Evolutionary conservation across 1,139 yeast genomes (phyloP), one percentile per base, ranked within the genome.

Genomic region (Candida gigantensis): DNA sequence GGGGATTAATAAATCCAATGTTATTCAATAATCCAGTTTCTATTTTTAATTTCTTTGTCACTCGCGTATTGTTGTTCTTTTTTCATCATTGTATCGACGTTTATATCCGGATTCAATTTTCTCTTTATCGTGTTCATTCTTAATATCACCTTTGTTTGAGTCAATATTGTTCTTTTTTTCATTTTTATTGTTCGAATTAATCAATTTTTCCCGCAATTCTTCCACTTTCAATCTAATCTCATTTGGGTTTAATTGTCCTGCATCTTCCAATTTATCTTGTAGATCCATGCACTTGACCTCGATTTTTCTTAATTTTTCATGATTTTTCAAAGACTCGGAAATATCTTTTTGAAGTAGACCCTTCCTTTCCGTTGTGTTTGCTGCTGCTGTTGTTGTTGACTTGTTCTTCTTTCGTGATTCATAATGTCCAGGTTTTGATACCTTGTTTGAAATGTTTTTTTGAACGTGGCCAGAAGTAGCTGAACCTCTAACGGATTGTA

Each of bases 381-480:
- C n/a, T n/a, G n/a, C n/a, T n/a, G n/a, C 44, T 30, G 15, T 17
- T 16, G 16, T 24, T n/a, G 7, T n/a, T n/a, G 34, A 49, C 30
- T 18, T 39, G 20, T 36, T 35, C 13, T 23, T 27, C 41, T 50
- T 37, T 37, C 50, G 31, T 42, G 38, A 16, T 36, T 37, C 35
- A 29, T 40, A 45, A 30, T 50, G 39, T 25, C 55, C 52, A 43
- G 50, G 44, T 23, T 44, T 45, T 21, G 50, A 45, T 28, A 44
- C 36, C 24, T 49, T 46, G 10, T 64, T 50, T 0, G 77, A 62
- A 5, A 65, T 45, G 45, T 73, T 83, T 39, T 69, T 63, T 52
- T 81, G 84, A 4, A 84, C 69, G 51, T 74, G 72, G 0, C 94
- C 94, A 28, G 84, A 81, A 1, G 92, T 84, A 0, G 87, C 87